These are phyloP conservation scores for Fusarium chaquense DNA, from an alignment of 2,329 filamentous ascomycete species.

Conservation along the genomic window DNA sequence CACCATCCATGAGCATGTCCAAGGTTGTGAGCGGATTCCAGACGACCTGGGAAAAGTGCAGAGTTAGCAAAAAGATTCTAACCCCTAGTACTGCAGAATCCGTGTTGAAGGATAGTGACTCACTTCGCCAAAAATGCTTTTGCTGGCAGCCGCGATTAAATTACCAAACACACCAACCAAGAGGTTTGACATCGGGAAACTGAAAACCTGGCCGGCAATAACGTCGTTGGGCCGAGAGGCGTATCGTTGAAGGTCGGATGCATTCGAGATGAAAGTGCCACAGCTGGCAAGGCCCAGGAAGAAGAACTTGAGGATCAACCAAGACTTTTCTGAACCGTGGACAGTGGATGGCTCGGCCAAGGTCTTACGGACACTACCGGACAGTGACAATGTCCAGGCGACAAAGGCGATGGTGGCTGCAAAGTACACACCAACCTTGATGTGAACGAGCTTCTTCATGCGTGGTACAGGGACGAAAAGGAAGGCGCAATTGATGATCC, in stretches of 20 bases:
- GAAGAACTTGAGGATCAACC: conserved; percentile 26
- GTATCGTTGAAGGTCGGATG: conserved; percentile 11
- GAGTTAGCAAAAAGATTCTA: neutral
- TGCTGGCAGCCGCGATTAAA: conserved; percentile 15
- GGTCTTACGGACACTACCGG: neutral
- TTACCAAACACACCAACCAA: conserved; percentile 14
- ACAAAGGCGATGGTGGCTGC: conserved; percentile 19
- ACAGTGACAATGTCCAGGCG: neutral
- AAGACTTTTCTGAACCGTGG: conserved; percentile 1
- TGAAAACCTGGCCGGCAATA: conserved; percentile 1
- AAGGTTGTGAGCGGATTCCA: conserved; percentile 14
- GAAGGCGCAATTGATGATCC: conserved; percentile 15
- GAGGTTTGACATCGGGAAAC: conserved; percentile 13
- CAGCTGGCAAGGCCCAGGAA: conserved; percentile 12
- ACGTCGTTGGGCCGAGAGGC: conserved; percentile 4
- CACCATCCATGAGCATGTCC: conserved; percentile 17
- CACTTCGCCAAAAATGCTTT: conserved; percentile 10
- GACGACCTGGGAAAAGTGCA: neutral
- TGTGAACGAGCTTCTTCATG: conserved; percentile 14
- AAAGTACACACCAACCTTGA: conserved; percentile 15
- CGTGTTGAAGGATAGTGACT: neutral
- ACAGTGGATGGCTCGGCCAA: neutral
- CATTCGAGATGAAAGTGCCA: conserved; percentile 8
- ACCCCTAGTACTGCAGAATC: too few relatives aligned
- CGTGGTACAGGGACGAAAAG: conserved; percentile 4